These are phyloP conservation scores for Colletotrichum tropicale DNA, from an alignment of 2,329 filamentous ascomycete genomes.

Conservation along the genomic window DNA sequence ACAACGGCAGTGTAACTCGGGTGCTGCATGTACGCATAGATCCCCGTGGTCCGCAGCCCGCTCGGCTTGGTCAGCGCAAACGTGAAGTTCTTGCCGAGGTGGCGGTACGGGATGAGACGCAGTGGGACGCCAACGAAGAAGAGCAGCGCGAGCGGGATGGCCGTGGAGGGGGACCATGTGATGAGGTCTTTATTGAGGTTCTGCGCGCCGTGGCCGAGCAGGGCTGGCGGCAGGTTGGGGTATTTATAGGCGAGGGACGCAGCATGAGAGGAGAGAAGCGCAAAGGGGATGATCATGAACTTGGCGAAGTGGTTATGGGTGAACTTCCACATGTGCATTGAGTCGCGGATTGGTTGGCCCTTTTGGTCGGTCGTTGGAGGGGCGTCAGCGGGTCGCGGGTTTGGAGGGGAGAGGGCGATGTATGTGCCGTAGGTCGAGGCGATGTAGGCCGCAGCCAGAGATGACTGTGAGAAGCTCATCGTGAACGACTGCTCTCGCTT, in stretches of 20 bases:
- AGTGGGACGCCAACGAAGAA: conserved; percentile 27
- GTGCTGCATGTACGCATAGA: conserved; percentile 56
- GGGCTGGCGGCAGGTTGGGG: conserved; percentile 24
- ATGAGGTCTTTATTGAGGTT: conserved; percentile 35
- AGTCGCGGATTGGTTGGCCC: background rate
- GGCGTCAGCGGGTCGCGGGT: conserved; percentile 26
- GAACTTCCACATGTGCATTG: conserved; percentile 27
- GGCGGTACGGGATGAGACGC: conserved; percentile 41
- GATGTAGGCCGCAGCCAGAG: conserved; percentile 24
- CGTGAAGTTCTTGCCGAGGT: conserved; percentile 57
- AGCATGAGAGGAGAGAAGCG: conserved; percentile 26
- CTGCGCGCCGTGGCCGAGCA: conserved; percentile 28
- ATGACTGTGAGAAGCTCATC: background rate
- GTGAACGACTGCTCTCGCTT: background rate
- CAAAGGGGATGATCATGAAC: conserved; percentile 25
- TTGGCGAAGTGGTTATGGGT: conserved; percentile 27
- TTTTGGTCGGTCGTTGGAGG: background rate
- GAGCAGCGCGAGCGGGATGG: conserved; percentile 36
- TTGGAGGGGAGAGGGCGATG: conserved; percentile 33
- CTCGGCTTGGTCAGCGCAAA: conserved; percentile 54
- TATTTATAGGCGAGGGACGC: conserved; percentile 22
- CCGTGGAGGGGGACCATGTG: conserved; percentile 40
- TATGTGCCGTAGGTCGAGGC: conserved; percentile 33
- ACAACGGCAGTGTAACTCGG: conserved; percentile 54
- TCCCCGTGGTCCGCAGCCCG: conserved; percentile 46